Conservation (phyloP, 73 alveolate genomes). For the Stentor coeruleus region DNA sequence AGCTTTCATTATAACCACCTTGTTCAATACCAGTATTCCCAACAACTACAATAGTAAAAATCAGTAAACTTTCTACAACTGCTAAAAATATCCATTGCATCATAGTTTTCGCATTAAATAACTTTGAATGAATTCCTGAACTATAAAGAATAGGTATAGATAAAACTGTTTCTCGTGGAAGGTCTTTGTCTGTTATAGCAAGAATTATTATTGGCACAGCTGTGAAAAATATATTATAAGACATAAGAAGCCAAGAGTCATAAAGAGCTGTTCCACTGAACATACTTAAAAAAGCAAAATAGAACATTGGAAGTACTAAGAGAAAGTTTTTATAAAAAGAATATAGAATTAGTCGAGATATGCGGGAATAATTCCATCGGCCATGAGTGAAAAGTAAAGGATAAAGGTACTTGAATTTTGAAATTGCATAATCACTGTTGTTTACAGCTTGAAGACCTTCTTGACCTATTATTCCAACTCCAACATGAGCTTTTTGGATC, state of each 20-base stretch:
- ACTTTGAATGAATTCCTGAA: not conserved
- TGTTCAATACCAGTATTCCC: not conserved
- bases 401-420: conserved; percentile 71
- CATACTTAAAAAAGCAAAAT: conserved; percentile 73
- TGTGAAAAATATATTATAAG: conserved; percentile 84
- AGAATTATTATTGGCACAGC: conserved; percentile 76
- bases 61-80: not conserved
- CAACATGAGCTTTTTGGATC: conserved; percentile 33
- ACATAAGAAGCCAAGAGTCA: conserved; percentile 81
- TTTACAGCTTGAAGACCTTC: conserved; percentile 78
- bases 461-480: conserved; percentile 31
- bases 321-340: conserved; percentile 77
- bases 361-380: conserved; percentile 78
- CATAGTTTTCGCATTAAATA: not conserved
- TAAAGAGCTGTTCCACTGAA: conserved; percentile 86
- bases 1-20: not conserved
- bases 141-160: not conserved
- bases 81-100: not conserved
- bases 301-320: conserved; percentile 61
- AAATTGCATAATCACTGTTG: conserved; percentile 80
- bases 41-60: not conserved
- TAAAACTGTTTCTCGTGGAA: not conserved
- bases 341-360: conserved; percentile 59
- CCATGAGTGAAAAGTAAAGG: conserved; percentile 91
- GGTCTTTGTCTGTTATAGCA: conserved; percentile 41